Base-by-base conservation (phyloP, 2,329 filamentous ascomycete species). In the Capronia coronata region DNA sequence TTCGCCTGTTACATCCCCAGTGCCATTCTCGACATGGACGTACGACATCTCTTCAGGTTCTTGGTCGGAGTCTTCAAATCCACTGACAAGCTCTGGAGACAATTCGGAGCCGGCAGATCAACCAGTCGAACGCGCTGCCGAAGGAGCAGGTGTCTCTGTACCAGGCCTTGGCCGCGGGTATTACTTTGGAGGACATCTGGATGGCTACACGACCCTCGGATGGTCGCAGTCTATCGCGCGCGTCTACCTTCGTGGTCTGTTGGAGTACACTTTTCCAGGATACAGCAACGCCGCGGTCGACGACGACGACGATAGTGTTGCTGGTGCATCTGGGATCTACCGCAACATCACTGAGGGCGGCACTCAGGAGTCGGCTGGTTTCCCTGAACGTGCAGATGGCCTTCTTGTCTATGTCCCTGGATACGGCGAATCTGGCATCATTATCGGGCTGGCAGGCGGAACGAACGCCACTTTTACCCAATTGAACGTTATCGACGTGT, bases 401-500 rank as follows among this genome's bases (percentile, higher is more conserved):
- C 74, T 82, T 1, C 68, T 90, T 44, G 75, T 87, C 0, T 88
- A 85, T 61, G 75, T 94, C 1, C 88, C 88, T 1, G 85, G 84
- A 0, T 86, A 89, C 38, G 86, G 87, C 2, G 70, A 77, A 13
- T 72, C 88, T 59, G 88, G 88, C 1, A 82, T 93, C 38, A 71
- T 94, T 7, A 75, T 94, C 1, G 85, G 84, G 2, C 70, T 94
- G 0, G 87, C 86, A 5, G 88, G 88, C 10, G 87, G 87, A 2
- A 78, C 81, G 68, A 75, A 79, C 61, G 68, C 72, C 21, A 78
- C 80, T 18, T 89, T 87, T 60, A 78, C 76, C 0, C 72, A 75
- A 13, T 89, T 91, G 70, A 88, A 82, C 42, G 75, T 78, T 13
- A 82, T 90, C 32, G 84, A 90, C 57, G 79, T 91, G n/a, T 93